Evolutionary conservation across 306 rosid species (phyloP).

Genomic region (Corylus americana): DNA sequence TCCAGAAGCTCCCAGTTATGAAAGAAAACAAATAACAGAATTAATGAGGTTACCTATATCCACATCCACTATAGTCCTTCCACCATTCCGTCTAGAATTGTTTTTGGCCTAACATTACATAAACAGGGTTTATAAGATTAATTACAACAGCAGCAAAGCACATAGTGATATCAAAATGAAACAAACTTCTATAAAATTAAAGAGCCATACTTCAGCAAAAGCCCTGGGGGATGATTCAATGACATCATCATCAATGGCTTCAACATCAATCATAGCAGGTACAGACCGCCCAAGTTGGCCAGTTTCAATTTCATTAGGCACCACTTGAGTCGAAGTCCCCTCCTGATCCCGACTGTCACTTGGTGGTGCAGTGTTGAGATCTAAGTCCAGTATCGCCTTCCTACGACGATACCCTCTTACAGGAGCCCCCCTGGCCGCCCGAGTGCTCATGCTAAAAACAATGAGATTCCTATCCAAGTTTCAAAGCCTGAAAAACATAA

Average conservation of each 20-base stretch:
- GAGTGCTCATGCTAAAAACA: conserved; percentile 39
- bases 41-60: conserved; percentile 61
- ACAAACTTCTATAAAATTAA: background rate
- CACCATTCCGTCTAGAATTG: conserved; percentile 69
- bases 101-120: conserved; percentile 63
- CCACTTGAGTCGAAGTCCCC: conserved; percentile 40
- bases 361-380: conserved; percentile 53
- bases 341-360: conserved; percentile 43
- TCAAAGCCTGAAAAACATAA: conserved; percentile 9
- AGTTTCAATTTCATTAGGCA: conserved; percentile 23
- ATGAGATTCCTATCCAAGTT: background rate
- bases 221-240: conserved; percentile 77
- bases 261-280: conserved; percentile 66
- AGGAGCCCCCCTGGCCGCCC: conserved; percentile 25
- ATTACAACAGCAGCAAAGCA: conserved; percentile 6
- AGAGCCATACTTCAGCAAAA: conserved; percentile 66
- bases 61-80: conserved; percentile 68
- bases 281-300: conserved; percentile 26
- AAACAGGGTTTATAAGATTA: conserved; percentile 13
- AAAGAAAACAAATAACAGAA: background rate
- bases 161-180: conserved; percentile 10
- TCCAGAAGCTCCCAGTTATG: background rate
- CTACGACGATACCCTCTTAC: conserved; percentile 42
- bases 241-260: conserved; percentile 88
- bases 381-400: conserved; percentile 40